Percentiles rank a stretch among this genome's conserved stretches.
These are phyloP conservation scores for Fragilaria radians DNA, from an alignment of 108 stramenopile genomes.

Conservation along the genomic window DNA sequence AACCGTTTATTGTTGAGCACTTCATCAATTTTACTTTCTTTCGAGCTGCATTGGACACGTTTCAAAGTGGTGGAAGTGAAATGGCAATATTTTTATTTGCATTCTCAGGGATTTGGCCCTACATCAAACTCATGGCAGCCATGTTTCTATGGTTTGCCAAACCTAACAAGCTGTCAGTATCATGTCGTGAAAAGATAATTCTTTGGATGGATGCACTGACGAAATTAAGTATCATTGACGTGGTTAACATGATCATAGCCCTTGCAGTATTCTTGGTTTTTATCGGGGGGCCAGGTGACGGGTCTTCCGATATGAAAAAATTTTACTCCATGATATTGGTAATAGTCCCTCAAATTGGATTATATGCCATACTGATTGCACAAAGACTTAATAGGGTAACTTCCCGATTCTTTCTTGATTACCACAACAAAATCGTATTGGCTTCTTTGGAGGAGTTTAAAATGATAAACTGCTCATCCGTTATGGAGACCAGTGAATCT, in stretches of 20 bases:
- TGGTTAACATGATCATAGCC: slow-evolving; percentile 26
- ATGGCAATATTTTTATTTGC: slow-evolving; percentile 55
- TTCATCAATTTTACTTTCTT: slow-evolving; percentile 60
- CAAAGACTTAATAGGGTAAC: slow-evolving; percentile 34
- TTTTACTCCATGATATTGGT: slow-evolving; percentile 28
- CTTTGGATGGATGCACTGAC: slow-evolving; percentile 73
- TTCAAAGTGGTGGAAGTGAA: slow-evolving; percentile 54
- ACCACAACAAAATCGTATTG: slow-evolving; percentile 22
- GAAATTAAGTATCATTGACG: slow-evolving; percentile 42
- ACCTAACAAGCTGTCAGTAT: slow-evolving; percentile 28
- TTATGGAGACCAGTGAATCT: not conserved
- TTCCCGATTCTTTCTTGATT: slow-evolving; percentile 33
- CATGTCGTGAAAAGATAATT: slow-evolving; percentile 40
- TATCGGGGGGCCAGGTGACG: slow-evolving; percentile 29
- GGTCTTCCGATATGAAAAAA: not conserved
- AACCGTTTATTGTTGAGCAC: slow-evolving; percentile 36
- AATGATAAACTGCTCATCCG: not conserved
- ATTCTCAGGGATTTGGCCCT: slow-evolving; percentile 72
- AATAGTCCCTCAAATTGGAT: slow-evolving; percentile 23
- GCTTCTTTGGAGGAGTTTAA: slow-evolving; percentile 6
- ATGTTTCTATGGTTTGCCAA: slow-evolving; percentile 57
- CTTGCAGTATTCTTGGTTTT: slow-evolving; percentile 30
- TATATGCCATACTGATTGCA: slow-evolving; percentile 34
- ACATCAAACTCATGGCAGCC: slow-evolving; percentile 49
- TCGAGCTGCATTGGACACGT: slow-evolving; percentile 43